Conservation (phyloP, 176 grass and related monocot species). For the Triticum dicoccoides region DNA sequence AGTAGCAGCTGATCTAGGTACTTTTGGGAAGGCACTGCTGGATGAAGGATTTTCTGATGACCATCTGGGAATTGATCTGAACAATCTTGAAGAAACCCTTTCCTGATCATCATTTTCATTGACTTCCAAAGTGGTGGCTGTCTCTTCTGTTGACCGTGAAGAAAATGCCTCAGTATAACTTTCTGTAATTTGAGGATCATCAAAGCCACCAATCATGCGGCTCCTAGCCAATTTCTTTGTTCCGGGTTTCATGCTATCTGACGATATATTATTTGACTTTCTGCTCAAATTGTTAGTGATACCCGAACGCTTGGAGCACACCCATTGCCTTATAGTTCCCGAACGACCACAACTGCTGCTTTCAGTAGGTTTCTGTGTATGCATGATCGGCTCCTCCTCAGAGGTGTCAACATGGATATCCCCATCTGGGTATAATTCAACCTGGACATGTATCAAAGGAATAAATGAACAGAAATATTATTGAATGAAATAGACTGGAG, state of each 20-base stretch:
- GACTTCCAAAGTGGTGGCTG: conserved; percentile 29
- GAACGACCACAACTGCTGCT: conserved; percentile 35
- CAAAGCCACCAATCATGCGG: conserved; percentile 17
- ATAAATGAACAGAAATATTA: conserved; percentile 17
- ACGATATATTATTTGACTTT: conserved; percentile 36
- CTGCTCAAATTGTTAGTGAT: conserved; percentile 45
- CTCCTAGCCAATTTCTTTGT: conserved; percentile 32
- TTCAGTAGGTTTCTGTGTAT: conserved; percentile 32
- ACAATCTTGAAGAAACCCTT: conserved; percentile 32
- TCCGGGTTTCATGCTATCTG: conserved; percentile 9
- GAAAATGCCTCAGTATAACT: conserved; percentile 33
- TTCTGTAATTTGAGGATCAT: conserved; percentile 37
- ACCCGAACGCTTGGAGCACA: conserved; percentile 65
- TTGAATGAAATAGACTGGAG: not conserved
- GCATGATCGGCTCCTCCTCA: conserved; percentile 13
- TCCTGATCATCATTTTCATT: conserved; percentile 20
- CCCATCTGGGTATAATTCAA: not conserved
- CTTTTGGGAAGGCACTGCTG: conserved; percentile 41
- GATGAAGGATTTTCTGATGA: conserved; percentile 30
- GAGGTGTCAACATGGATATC: conserved; percentile 25
- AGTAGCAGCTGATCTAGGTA: conserved; percentile 55
- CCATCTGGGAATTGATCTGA: conserved; percentile 31
- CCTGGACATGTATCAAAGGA: conserved; percentile 26
- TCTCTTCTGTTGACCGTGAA: conserved; percentile 46
- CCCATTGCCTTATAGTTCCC: conserved; percentile 49